These are phyloP conservation scores for Tricholoma terreum DNA, from an alignment of 768 basidiomycete species.

Conservation along the genomic window DNA sequence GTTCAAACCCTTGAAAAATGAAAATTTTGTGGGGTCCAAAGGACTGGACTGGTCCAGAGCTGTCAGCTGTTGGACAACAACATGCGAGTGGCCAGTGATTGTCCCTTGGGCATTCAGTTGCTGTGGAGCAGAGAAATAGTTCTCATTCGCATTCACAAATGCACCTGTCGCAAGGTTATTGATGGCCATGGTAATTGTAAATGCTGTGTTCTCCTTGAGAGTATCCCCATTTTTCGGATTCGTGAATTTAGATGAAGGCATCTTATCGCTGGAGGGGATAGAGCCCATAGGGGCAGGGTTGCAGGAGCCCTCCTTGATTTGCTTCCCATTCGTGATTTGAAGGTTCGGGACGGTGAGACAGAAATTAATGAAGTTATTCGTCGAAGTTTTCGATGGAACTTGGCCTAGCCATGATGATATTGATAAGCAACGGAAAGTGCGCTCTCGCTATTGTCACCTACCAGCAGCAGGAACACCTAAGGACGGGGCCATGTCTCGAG, in stretches of 20 bases:
- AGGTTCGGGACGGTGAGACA: conserved; percentile 45
- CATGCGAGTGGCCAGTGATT: conserved; percentile 60
- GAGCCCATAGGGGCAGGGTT: conserved; percentile 58
- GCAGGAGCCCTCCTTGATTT: conserved; percentile 40
- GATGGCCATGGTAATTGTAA: conserved; percentile 52
- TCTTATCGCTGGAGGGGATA: conserved; percentile 45
- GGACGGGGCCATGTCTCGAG: not conserved
- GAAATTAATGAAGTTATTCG: conserved; percentile 75
- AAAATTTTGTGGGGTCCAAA: conserved; percentile 48
- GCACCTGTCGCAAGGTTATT: conserved; percentile 46
- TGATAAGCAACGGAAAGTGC: not conserved
- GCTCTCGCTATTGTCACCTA: not conserved
- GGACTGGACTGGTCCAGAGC: conserved; percentile 47
- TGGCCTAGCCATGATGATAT: conserved; percentile 34
- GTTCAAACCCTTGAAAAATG: conserved; percentile 59
- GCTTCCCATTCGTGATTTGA: conserved; percentile 54
- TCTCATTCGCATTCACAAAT: conserved; percentile 46
- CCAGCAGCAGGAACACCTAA: not conserved
- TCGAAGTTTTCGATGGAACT: conserved; percentile 56
- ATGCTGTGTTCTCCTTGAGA: conserved; percentile 42
- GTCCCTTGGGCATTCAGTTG: conserved; percentile 46
- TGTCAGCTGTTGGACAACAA: conserved; percentile 53
- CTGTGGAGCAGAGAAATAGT: conserved; percentile 54
- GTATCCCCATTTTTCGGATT: conserved; percentile 43
- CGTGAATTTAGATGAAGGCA: conserved; percentile 54